Evolutionary conservation across 73 alveolate species (phyloP).

Genomic region (Stentor roeselii): DNA sequence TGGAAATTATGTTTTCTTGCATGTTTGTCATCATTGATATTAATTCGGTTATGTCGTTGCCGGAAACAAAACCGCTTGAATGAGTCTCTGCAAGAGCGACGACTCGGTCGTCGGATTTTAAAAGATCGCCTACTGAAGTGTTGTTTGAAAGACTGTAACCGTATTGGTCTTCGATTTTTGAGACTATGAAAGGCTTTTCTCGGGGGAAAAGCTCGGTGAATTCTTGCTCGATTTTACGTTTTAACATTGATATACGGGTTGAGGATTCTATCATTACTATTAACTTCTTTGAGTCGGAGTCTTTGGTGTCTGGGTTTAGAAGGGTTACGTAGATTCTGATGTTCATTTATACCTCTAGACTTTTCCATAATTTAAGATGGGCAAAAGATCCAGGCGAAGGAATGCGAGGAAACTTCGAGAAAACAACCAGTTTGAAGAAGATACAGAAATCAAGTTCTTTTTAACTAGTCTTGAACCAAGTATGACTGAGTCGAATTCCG

Average conservation of each 20-base stretch:
- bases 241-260: constrained; percentile 59
- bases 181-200: constrained; percentile 81
- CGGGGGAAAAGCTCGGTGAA: constrained; percentile 81
- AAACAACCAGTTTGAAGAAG: too few species aligned
- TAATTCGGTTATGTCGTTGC: constrained; percentile 66
- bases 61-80: constrained; percentile 47
- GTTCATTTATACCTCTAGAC: constrained; percentile 4
- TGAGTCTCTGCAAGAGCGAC: constrained; percentile 75
- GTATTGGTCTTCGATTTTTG: constrained; percentile 80
- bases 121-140: constrained; percentile 70
- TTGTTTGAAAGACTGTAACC: constrained; percentile 78
- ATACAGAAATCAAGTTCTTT: too few species aligned
- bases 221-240: constrained; percentile 76
- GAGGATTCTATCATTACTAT: constrained; percentile 33
- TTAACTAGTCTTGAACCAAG: too few species aligned
- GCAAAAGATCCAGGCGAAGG: too few species aligned
- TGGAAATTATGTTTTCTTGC: constrained; percentile 60
- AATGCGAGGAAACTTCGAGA: too few species aligned
- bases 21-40: constrained; percentile 62
- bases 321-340: constrained; percentile 52
- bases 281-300: constrained; percentile 50
- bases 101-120: constrained; percentile 69
- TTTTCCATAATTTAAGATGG: too few species aligned
- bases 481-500: too few species aligned
- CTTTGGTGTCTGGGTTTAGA: constrained; percentile 41